Base-by-base conservation (phyloP, 2,329 filamentous ascomycete species). In the Aspergillus fumigatiaffinis region DNA sequence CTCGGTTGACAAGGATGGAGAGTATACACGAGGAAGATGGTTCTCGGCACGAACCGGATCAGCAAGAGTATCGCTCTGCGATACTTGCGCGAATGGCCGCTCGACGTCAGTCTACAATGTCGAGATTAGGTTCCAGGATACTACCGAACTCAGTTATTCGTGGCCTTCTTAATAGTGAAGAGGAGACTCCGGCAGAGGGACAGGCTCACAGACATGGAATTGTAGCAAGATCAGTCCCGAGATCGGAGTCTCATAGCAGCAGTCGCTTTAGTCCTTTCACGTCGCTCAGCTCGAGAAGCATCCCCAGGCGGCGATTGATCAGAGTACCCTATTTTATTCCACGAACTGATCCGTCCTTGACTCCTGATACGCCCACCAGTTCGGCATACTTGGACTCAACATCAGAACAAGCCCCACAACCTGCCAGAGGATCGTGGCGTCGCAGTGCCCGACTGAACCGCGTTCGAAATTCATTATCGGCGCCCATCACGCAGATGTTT, bases 91-190 rank as follows among this genome's bases (percentile, higher is more conserved):
- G 70, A 56, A 65, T 76, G 59, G 69, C 73, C 53, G 66, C 72
- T 35, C 72, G 76, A 61, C 71, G 76, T 57, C 76, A 76, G 58
- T 79, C 78, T 4, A 73, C 77, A 14, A 77, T 81, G 73, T 80
- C 78, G 52, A 70, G 79, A 42, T 66, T 81, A 47, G 77, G 78
- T 14, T 79, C 78, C 21, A 72, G 77, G 58, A 71, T 81, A 28
- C 62, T 80, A n/a, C 78, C 79, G 38, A 77, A 78, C 56, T 75
- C 75, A 12, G 75, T 78, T 17, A 75, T 75, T 26, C 72, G 77
- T 54, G 74, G 74, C 4, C 67, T 79, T 29, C 67, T 78, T 8
- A 78, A 67, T 57, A 79, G 77, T 56, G 73, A 77, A 59, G 76
- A 79, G 58, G 77, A 79, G 60, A 78, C 77, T 7, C 70, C 71